Percentiles rank a stretch among this genome's conserved stretches.
Evolutionary conservation across 148 eudicot genomes (phyloP).

Genomic region (Camellia japonica): DNA sequence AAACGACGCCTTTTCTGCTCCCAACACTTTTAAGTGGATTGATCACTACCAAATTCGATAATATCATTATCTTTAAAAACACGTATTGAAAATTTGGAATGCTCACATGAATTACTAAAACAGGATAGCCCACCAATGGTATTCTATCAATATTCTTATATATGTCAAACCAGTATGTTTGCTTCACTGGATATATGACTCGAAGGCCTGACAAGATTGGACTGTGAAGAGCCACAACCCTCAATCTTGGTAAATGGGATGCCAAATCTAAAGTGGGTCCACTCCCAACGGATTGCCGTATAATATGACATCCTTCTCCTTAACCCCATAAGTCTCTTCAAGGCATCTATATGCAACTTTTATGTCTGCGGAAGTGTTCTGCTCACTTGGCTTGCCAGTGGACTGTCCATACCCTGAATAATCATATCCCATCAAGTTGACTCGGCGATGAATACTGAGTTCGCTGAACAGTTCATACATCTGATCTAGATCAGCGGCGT

Average conservation of each 20-base stretch:
- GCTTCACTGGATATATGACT: slow-evolving; percentile 91
- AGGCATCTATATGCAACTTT: slow-evolving; percentile 92
- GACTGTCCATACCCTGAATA: slow-evolving; percentile 20
- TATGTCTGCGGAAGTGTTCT: slow-evolving; percentile 89
- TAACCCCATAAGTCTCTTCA: slow-evolving; percentile 68
- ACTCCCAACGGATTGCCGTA: slow-evolving; percentile 98
- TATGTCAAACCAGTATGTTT: slow-evolving; percentile 90
- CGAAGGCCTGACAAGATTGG: slow-evolving; percentile 88
- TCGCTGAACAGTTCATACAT: too few relatives aligned
- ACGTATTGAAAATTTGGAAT: too few relatives aligned
- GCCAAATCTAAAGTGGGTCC: slow-evolving; percentile 93
- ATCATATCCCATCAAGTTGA: slow-evolving; percentile 29
- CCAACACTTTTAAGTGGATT: too few relatives aligned
- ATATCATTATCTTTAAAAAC: too few relatives aligned
- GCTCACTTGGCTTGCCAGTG: slow-evolving; percentile 56
- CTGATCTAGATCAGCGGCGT: too few relatives aligned
- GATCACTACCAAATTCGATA: too few relatives aligned
- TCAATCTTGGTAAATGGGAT: slow-evolving; percentile 59
- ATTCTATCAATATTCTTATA: slow-evolving; percentile 38
- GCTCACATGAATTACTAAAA: too few relatives aligned
- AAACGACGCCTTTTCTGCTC: too few relatives aligned
- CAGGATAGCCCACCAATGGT: too few relatives aligned
- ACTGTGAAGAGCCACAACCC: slow-evolving; percentile 92
- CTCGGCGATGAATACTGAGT: slow-evolving; percentile 25
- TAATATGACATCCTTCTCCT: slow-evolving; percentile 84